These are phyloP conservation scores for Dictyostelium firmibasis DNA, from an alignment of 78 protist genomes.

Conservation along the genomic window DNA sequence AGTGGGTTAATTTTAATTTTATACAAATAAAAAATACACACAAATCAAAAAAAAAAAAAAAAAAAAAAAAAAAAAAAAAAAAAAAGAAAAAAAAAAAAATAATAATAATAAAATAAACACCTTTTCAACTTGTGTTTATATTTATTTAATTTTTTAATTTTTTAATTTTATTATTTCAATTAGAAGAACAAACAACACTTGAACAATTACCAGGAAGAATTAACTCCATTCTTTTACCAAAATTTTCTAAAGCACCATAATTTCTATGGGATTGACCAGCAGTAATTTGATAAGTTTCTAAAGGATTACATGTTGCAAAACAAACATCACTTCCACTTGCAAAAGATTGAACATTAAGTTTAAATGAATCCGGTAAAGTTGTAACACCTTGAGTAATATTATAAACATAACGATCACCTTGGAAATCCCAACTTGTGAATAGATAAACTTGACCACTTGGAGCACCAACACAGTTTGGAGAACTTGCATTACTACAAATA, in stretches of 20 bases:
- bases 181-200: background rate
- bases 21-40: background rate
- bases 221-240: background rate
- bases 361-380: background rate
- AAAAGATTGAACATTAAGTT: background rate
- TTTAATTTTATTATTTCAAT: background rate
- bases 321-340: background rate
- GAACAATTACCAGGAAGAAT: background rate
- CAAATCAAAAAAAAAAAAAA: background rate
- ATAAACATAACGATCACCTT: background rate
- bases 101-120: background rate
- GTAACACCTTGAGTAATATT: background rate
- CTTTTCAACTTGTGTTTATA: no score
- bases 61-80: background rate
- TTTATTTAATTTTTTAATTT: background rate
- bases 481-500: background rate
- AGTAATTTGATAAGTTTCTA: background rate
- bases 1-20: no score
- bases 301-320: background rate
- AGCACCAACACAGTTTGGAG: background rate
- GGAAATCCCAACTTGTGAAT: background rate
- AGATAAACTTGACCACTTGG: background rate
- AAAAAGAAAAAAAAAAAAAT: background rate
- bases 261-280: background rate
- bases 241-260: background rate